Evolutionary conservation across 768 basidiomycete species (phyloP), one percentile per base, ranked within the genome.

Genomic region (Pisolithus marmoratus): DNA sequence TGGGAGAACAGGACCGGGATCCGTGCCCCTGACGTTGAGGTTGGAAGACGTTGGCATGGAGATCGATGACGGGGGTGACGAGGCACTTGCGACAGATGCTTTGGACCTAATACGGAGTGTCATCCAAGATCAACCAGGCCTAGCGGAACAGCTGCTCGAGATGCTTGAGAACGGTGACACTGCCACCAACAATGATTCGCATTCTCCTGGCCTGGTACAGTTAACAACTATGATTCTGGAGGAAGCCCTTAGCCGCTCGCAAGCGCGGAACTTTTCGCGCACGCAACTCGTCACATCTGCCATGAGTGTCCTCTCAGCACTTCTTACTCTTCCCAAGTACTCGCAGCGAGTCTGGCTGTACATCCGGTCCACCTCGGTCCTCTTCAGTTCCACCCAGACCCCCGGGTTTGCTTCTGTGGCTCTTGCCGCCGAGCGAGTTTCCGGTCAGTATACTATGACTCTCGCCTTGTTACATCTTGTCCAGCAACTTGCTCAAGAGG

Each of bases 311-410:
- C 78, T 95, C 19, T 77, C 88, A 4, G 85, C 85, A 0, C 75
- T 94, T 27, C 76, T 94, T 34, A 80, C 83, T 1, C 70, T 89
- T 12, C 88, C 87, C 1, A 75, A 73, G 42, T 86, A 86, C 60
- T 87, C 89, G n/a, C 81, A 82, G 57, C 79, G 87, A 2, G 88
- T 94, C 22, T 95, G 92, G 93, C 73, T 92, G 9, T 94, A 88
- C 60, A 79, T 94, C 19, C 84, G 91, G 12, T 87, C 87, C 5
- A 87, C 91, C 0, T 73, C 79, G 0, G 78, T 83, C 20, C 76
- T 96, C 24, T 91, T 95, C 59, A 85, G 87, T 17, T 74, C 82
- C 5, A 82, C 81, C 23, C 74, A 74, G 41, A 51, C 63, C 0
- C 68, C 75, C 27, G 83, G 80, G 9, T 80, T 81, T 54, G 81